phyloP scores from a whole-genome alignment of 352 stramenopile genomes.

The Phytopythium kandeliae region DNA sequence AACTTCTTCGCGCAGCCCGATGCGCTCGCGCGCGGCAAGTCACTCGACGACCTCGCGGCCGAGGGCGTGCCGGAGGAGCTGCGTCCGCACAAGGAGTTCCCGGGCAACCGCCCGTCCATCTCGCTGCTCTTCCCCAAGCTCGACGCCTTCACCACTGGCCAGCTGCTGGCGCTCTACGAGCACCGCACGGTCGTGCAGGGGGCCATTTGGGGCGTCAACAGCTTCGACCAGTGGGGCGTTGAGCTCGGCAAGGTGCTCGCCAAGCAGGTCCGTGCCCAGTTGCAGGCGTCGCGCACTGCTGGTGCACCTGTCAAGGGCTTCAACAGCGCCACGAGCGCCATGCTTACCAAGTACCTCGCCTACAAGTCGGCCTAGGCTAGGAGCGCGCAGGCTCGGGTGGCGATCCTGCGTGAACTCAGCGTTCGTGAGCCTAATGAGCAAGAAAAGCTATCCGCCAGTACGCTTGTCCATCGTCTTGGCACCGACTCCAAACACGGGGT shows the following conservation, averaged over 20 bases:
- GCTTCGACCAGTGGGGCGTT: slow-evolving; percentile 98
- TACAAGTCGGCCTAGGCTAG: slow-evolving; percentile 59
- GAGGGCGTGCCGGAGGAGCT: slow-evolving; percentile 93
- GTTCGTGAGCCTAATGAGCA: no score
- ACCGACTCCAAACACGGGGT: no score
- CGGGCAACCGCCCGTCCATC: slow-evolving; percentile 95
- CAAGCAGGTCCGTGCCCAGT: slow-evolving; percentile 91
- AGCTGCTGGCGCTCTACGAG: slow-evolving; percentile 98
- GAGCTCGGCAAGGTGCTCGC: slow-evolving; percentile 98
- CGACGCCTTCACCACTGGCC: slow-evolving; percentile 92
- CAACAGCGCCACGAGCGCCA: slow-evolving; percentile 89
- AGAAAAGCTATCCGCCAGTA: no score
- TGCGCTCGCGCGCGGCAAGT: slow-evolving; percentile 96
- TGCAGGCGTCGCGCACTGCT: slow-evolving; percentile 73
- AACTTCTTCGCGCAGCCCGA: slow-evolving; percentile 99
- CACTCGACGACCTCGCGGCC: slow-evolving; percentile 88
- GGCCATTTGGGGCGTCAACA: slow-evolving; percentile 98
- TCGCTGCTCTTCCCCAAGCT: slow-evolving; percentile 96
- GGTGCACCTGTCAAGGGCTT: slow-evolving; percentile 88
- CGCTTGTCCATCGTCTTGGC: no score
- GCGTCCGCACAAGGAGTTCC: slow-evolving; percentile 95
- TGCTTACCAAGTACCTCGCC: slow-evolving; percentile 93
- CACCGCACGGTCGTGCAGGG: slow-evolving; percentile 96
- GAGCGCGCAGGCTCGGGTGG: no score
- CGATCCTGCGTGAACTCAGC: no score